Conservation (phyloP, 2,329 filamentous ascomycete species). For the Onygenales sp. region DNA sequence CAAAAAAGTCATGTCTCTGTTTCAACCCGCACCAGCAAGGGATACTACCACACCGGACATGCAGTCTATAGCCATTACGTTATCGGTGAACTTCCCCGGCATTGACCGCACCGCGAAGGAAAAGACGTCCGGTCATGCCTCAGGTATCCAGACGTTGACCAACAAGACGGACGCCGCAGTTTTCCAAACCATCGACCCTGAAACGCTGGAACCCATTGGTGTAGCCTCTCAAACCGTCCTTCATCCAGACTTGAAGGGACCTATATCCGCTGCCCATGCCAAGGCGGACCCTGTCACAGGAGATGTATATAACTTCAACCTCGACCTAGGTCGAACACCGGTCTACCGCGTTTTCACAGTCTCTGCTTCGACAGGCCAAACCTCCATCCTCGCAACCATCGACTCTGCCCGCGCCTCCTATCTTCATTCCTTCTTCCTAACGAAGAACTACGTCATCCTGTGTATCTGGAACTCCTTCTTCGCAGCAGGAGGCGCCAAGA, state of each 20-base stretch:
- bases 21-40: constrained; percentile 27
- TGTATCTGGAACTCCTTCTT: constrained; percentile 62
- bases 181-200: constrained; percentile 55
- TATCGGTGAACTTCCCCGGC: constrained; percentile 57
- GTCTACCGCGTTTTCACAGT: constrained; percentile 63
- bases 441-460: constrained; percentile 59
- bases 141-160: constrained; percentile 42
- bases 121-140: constrained; percentile 16
- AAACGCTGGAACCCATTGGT: constrained; percentile 63
- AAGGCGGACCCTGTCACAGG: constrained; percentile 62
- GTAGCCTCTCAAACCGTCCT: constrained; percentile 51
- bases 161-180: constrained; percentile 50
- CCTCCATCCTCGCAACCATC: constrained; percentile 62
- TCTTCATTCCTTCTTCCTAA: constrained; percentile 74
- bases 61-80: constrained; percentile 55
- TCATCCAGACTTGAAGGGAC: constrained; percentile 60
- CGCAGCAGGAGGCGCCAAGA: constrained; percentile 46
- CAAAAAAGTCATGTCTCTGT: constrained; percentile 58
- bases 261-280: constrained; percentile 60
- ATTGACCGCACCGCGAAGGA: constrained; percentile 23
- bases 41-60: constrained; percentile 19
- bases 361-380: constrained; percentile 53
- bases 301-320: constrained; percentile 73
- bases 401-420: constrained; percentile 51
- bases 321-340: constrained; percentile 48